These are phyloP conservation scores for Kwoniella pini DNA, from an alignment of 768 basidiomycete genomes.

Conservation along the genomic window DNA sequence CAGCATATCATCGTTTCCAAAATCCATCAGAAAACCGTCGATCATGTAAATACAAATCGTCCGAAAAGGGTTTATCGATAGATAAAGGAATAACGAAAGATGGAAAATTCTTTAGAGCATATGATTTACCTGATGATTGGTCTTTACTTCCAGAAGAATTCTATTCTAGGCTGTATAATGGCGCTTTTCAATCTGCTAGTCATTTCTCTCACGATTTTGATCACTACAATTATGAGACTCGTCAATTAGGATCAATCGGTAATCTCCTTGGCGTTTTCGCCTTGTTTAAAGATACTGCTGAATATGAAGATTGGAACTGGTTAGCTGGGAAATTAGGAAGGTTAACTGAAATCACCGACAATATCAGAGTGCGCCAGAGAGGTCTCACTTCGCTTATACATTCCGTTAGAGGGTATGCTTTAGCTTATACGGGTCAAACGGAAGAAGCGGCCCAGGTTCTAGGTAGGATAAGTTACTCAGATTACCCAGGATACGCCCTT, in stretches of 20 bases:
- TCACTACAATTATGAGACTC: background rate
- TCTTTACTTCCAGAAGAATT: conserved; percentile 3
- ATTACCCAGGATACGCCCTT: background rate
- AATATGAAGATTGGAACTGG: conserved; percentile 21
- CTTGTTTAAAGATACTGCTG: conserved; percentile 12
- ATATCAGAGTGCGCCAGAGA: background rate
- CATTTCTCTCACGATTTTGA: conserved; percentile 23
- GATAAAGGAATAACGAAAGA: conserved; percentile 7
- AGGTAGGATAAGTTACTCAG: background rate
- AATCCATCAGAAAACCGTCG: background rate
- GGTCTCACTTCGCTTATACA: background rate
- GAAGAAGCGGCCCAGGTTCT: conserved; percentile 14
- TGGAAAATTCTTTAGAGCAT: conserved; percentile 6
- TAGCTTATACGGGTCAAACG: background rate
- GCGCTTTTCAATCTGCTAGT: conserved; percentile 19
- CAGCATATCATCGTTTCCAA: background rate
- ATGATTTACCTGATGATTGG: conserved; percentile 13
- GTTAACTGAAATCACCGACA: background rate
- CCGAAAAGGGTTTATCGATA: background rate
- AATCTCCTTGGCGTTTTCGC: conserved; percentile 11
- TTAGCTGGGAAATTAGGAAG: conserved; percentile 2
- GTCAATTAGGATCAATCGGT: conserved; percentile 7
- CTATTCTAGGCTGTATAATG: conserved; percentile 10
- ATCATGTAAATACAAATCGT: background rate
- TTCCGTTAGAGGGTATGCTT: conserved; percentile 14